Evolutionary conservation across 2,329 filamentous ascomycete genomes (phyloP).

Genomic region (Aspergillus clavatus): DNA sequence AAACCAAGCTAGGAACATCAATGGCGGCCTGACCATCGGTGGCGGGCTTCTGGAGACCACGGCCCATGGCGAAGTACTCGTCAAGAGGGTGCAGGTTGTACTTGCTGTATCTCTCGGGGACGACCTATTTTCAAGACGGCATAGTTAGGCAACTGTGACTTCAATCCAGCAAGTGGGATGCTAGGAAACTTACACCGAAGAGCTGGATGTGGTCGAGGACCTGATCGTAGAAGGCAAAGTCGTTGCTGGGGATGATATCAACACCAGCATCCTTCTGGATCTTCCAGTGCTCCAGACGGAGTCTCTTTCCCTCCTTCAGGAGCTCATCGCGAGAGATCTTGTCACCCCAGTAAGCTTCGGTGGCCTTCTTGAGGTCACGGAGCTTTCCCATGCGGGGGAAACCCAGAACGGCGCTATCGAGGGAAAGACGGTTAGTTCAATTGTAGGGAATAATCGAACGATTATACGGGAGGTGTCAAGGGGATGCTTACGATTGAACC

Average conservation of each 20-base stretch:
- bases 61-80: slow-evolving; percentile 99
- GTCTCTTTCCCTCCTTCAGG: slow-evolving; percentile 90
- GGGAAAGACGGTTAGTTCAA: slow-evolving; percentile 5
- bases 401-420: slow-evolving; percentile 71
- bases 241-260: slow-evolving; percentile 97
- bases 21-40: slow-evolving; percentile 49
- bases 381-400: slow-evolving; percentile 98
- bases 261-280: slow-evolving; percentile 99
- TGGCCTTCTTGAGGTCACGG: slow-evolving; percentile 99
- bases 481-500: slow-evolving; percentile 49
- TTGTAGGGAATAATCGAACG: too few relatives aligned
- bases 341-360: slow-evolving; percentile 93
- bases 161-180: slow-evolving; percentile 6
- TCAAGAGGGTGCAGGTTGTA: slow-evolving; percentile 83
- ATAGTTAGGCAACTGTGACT: slow-evolving; percentile 16
- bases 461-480: too few relatives aligned
- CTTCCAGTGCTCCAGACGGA: slow-evolving; percentile 96
- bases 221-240: slow-evolving; percentile 98
- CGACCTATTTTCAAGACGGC: slow-evolving; percentile 56
- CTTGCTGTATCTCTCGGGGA: slow-evolving; percentile 89
- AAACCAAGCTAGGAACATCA: slow-evolving; percentile 78
- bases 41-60: slow-evolving; percentile 89
- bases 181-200: slow-evolving; percentile 67
- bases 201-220: slow-evolving; percentile 97
- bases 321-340: slow-evolving; percentile 92